Percentiles rank a stretch among this genome's conserved stretches.
These are phyloP conservation scores for Helicostylum pulchrum DNA, from an alignment of 192 early-diverging fungal species.

Conservation along the genomic window DNA sequence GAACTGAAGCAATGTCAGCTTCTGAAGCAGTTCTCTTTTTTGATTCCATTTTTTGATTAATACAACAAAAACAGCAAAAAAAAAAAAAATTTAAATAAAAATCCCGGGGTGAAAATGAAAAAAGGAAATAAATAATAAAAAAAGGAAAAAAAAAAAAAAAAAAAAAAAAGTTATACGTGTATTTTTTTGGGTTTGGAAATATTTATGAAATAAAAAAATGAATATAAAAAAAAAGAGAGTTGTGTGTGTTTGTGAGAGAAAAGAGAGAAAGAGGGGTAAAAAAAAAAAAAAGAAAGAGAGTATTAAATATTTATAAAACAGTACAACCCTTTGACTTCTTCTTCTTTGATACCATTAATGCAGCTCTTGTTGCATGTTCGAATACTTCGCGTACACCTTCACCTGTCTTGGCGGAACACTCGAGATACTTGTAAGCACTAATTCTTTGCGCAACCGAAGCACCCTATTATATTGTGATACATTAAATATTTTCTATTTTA, in stretches of 20 bases:
- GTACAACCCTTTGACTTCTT: slow-evolving; percentile 24
- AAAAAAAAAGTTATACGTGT: background rate
- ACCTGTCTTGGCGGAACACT: slow-evolving; percentile 79
- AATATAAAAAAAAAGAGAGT: too few relatives aligned
- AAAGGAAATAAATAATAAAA: background rate
- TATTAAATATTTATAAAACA: slow-evolving; percentile 23
- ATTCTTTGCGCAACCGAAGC: slow-evolving; percentile 68
- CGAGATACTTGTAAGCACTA: slow-evolving; percentile 77
- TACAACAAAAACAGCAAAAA: too few relatives aligned
- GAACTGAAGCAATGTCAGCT: background rate
- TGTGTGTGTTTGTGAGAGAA: too few relatives aligned
- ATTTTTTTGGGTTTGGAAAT: background rate
- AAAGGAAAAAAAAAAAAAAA: too few relatives aligned
- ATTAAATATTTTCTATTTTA: background rate
- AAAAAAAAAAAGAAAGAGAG: background rate
- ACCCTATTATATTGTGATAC: slow-evolving; percentile 54
- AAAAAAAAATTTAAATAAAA: background rate
- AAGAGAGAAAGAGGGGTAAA: background rate
- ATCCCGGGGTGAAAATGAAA: background rate
- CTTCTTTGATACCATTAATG: slow-evolving; percentile 51
- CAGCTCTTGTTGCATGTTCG: slow-evolving; percentile 81
- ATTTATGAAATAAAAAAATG: too few relatives aligned
- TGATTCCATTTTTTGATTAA: slow-evolving; percentile 7
- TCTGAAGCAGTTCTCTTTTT: slow-evolving; percentile 10
- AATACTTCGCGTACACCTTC: slow-evolving; percentile 85